Evolutionary conservation across 2,329 filamentous ascomycete genomes (phyloP), one percentile per base, ranked within the genome.

Genomic region (Waltergamsia citrina): DNA sequence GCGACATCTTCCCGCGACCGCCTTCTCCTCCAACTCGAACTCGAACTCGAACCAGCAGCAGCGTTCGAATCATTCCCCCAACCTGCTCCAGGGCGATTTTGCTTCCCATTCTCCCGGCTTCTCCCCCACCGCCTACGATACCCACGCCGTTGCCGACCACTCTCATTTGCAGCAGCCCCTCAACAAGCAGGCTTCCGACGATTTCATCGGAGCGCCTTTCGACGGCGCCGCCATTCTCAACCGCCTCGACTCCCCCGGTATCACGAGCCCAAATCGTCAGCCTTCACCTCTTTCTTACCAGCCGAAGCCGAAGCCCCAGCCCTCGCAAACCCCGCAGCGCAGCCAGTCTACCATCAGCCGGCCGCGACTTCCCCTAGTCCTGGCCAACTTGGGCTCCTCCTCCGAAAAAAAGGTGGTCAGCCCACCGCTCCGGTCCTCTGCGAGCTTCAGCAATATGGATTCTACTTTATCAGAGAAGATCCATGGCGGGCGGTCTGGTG

Each of bases 181-280:
- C 29, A 31, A 26, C 22, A 28, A 29, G 15, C 28, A 36, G n/a
- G 4, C 34, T 12, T 15, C 71, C 36, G 72, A 77, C 54, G 75
- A 79, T 44, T 60, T 80, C 38, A 65, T 80, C 56, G 75, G 75
- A 47, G 72, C 74, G 42, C 75, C 75, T 28, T 80, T 80, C 54
- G 75, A 80, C 71, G 68, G 72, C 46, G 69, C 65, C 37, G 68
- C 69, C 43, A 77, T 79, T 45, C 60, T 79, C 47, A 70, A 66
- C 52, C 72, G 72, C 45, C 63, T 79, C 49, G 71, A 78, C 47
- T 67, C 67, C 38, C 64, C 63, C 36, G 20, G 12, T 33, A 23
- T 19, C 14, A 26, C 5, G 21, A 33, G 22, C 31, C 18, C 14
- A 29, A 23, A 53, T 45, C 46, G 41, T 53, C 41, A 51, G 52